Evolutionary conservation across 495 filamentous ascomycete species (phyloP).

Genomic region (Aspergillus nidulans): DNA sequence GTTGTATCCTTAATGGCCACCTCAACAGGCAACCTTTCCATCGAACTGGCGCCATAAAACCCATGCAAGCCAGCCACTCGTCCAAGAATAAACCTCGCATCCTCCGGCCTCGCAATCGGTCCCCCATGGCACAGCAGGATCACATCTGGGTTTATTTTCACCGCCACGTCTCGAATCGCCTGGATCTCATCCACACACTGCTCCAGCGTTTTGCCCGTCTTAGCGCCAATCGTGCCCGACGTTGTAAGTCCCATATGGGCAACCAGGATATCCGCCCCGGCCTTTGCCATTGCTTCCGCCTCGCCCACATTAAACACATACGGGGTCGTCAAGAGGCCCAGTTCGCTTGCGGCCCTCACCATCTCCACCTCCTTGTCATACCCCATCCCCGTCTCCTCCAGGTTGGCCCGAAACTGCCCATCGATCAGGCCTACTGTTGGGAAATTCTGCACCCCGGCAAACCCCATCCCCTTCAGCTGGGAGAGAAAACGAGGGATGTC

Average conservation of each 20-base stretch:
- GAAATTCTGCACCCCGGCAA: constrained; percentile 68
- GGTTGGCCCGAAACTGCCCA: constrained; percentile 57
- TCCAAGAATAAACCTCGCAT: constrained; percentile 58
- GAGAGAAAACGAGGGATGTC: constrained; percentile 52
- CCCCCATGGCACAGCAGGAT: constrained; percentile 69
- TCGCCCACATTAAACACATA: constrained; percentile 63
- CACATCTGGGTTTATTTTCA: constrained; percentile 48
- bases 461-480: constrained; percentile 55
- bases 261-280: constrained; percentile 63
- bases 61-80: constrained; percentile 60
- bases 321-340: constrained; percentile 61
- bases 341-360: constrained; percentile 49
- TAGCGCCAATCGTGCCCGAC: constrained; percentile 58
- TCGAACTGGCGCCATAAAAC: constrained; percentile 67
- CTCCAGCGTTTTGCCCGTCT: constrained; percentile 55
- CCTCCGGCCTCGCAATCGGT: constrained; percentile 56
- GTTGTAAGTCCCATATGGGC: constrained; percentile 68
- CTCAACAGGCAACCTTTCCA: constrained; percentile 69
- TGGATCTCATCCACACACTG: constrained; percentile 56
- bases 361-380: constrained; percentile 62
- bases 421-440: constrained; percentile 69
- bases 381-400: constrained; percentile 70
- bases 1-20: constrained; percentile 59
- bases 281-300: constrained; percentile 54
- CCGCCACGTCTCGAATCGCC: constrained; percentile 57